Base-by-base conservation (phyloP, 495 filamentous ascomycete species). In the Penicillium atrosanguineum region DNA sequence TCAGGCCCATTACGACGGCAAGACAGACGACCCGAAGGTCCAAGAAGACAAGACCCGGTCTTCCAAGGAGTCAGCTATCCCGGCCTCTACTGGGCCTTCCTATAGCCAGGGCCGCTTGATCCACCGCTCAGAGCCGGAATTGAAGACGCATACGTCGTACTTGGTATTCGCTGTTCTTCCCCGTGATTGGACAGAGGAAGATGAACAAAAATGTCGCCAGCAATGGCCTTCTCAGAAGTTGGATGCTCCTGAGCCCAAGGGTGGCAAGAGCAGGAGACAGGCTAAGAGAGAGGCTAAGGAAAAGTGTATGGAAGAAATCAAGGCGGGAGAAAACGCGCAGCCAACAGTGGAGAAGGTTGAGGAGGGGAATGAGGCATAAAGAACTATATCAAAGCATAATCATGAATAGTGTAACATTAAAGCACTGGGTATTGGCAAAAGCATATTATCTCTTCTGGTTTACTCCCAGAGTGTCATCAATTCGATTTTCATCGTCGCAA, bases 61-160 rank as follows among this genome's bases (percentile, higher is more conserved):
- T 28, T 44, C 31, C 19, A 39, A 15, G 1, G 12, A 6, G 7
- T n/a, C 42, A n/a, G 37, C 48, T 12, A 34, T 21, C 1, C 29
- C 52, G 12, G 44, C 48, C 2, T 47, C 59, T 11, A 38, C 59
- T 7, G 19, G 55, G 14, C 69, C 70, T 1, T 9, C 71, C 14
- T 84, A 79, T 47, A 75, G 75, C 53, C 83, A 89, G 38, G 94
- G 94, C 6, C 82, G 84, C 18, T 57, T 97, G 49, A 77, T 88
- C 9, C 89, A 91, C 55, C 82, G 91, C 21, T 81, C 85, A 6
- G 94, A 97, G 72, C 77, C 84, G 1, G 92, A 99, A 71, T 69
- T 97, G 28, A 96, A 96, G 79, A 91, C 84, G 9, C 94, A 99
- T 70, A 99, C 94, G 0, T 90, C 86, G 12, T 99, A 97, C 69